phyloP scores from a whole-genome alignment of 805 yeast genomes.

The Nakazawaea ambrosiae region DNA sequence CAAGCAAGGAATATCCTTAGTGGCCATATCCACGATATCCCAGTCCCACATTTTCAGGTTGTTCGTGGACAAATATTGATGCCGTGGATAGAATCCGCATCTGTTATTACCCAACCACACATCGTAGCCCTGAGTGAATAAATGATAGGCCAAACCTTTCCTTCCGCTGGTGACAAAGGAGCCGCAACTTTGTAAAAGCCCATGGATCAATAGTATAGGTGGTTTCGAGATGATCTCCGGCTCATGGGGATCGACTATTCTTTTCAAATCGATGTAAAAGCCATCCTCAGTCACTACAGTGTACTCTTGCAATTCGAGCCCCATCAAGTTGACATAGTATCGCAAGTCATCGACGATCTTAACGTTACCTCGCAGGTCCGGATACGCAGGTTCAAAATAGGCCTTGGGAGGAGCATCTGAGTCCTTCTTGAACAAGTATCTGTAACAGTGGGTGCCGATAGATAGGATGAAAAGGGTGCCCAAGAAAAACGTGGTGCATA shows the following conservation, averaged over 20 bases:
- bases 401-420: not conserved
- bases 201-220: slow-evolving; percentile 80
- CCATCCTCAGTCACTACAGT: slow-evolving; percentile 75
- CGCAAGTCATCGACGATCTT: slow-evolving; percentile 40
- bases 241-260: slow-evolving; percentile 46
- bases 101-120: slow-evolving; percentile 92
- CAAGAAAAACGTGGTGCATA: slow-evolving; percentile 7
- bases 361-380: slow-evolving; percentile 1
- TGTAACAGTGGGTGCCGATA: not conserved
- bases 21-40: slow-evolving; percentile 83
- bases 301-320: slow-evolving; percentile 51
- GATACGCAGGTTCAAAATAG: slow-evolving; percentile 3
- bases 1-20: slow-evolving; percentile 68
- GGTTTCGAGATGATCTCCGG: slow-evolving; percentile 20
- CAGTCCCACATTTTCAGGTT: slow-evolving; percentile 80
- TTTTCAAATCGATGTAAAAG: slow-evolving; percentile 57
- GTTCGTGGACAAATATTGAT: slow-evolving; percentile 35
- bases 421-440: not conserved
- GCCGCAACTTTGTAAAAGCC: slow-evolving; percentile 81
- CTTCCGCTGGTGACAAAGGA: slow-evolving; percentile 81
- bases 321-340: slow-evolving; percentile 61
- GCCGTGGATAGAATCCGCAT: slow-evolving; percentile 75
- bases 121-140: slow-evolving; percentile 55
- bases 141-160: slow-evolving; percentile 63
- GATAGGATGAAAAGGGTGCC: slow-evolving; percentile 3